phyloP scores from a whole-genome alignment of 495 filamentous ascomycete species.

The Astrothelium macrocarpum region DNA sequence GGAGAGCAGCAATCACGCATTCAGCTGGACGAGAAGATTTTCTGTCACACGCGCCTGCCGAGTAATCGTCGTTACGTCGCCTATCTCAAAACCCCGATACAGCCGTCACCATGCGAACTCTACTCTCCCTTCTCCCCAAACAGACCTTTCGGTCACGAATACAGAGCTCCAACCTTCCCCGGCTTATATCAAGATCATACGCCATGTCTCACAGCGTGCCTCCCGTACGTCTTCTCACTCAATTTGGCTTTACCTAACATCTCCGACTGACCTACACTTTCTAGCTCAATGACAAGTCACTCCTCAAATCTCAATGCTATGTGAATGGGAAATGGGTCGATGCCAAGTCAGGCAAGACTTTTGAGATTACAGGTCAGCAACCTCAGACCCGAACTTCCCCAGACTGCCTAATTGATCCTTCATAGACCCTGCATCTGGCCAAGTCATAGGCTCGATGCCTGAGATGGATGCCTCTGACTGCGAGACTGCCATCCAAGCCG shows the following conservation, averaged over 20 bases:
- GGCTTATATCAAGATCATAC: conserved; percentile 24
- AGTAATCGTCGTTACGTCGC: not conserved
- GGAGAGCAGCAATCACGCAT: too few relatives aligned
- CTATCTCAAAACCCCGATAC: not conserved
- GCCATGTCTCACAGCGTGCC: conserved; percentile 29
- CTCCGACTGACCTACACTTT: not conserved
- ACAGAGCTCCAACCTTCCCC: conserved; percentile 20
- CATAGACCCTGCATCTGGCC: conserved; percentile 68
- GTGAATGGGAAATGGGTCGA: conserved; percentile 37
- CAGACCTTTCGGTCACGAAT: conserved; percentile 23
- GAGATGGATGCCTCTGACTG: conserved; percentile 71
- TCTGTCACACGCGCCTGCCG: too few relatives aligned
- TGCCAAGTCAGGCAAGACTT: conserved; percentile 37
- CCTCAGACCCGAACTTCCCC: not conserved
- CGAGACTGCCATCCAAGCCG: conserved; percentile 66
- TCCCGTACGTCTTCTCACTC: conserved; percentile 13
- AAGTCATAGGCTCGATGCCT: conserved; percentile 71
- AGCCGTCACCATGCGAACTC: conserved; percentile 15
- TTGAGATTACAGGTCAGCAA: conserved; percentile 31
- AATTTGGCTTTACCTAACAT: not conserved
- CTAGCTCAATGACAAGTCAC: conserved; percentile 34
- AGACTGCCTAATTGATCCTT: not conserved
- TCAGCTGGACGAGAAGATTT: too few relatives aligned
- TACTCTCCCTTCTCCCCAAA: conserved; percentile 17
- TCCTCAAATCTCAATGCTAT: conserved; percentile 33